Evolutionary conservation across 2,329 filamentous ascomycete species (phyloP), one percentile per base, ranked within the genome.

Genomic region (Cercospora sojina): DNA sequence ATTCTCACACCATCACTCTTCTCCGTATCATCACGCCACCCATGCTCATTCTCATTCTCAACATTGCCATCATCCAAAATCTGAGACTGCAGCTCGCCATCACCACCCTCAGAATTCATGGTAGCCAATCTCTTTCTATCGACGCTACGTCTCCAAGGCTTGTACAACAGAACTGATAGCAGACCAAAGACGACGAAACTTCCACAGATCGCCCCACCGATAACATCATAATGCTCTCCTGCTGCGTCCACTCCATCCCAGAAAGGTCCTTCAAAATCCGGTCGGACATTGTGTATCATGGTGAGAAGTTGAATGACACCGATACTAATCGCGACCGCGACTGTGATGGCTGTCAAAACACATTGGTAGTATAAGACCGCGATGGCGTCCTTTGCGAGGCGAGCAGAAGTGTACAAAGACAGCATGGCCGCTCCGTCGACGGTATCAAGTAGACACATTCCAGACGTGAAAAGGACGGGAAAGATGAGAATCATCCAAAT

Each of bases 401-500:
- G 81, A 12, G 87, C 91, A 43, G 90, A 91, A 0, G 93, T 93
- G 79, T 99, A 98, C 1, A 98, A 83, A 0, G 90, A 89, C 87
- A 97, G 93, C 93, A 98, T 98, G 20, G 97, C 84, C 1, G 94
- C 94, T 25, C 94, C 94, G 73, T 98, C 95, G 0, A 89, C 90
- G 0, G 93, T 97, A 79, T 98, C 95, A 5, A 98, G 83, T 23
- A 98, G 84, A 77, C 93, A 97, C 95, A 99, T 98, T 66, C 92
- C 95, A 0, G 91, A 92, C 0, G 94, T 97, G 74, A 98, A 98
- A 0, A 98, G 81, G 1, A 94, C 78, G 0, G 95, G 95, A 66
- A 97, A 97, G 60, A 99, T 90, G 32, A 98, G 79, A 67, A 98
- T 98, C 13, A 97, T 82, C 95, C 95, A 99, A 67, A 98, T 90